phyloP scores from a whole-genome alignment of 148 eudicot genomes.

The Heliosperma pusillum region DNA sequence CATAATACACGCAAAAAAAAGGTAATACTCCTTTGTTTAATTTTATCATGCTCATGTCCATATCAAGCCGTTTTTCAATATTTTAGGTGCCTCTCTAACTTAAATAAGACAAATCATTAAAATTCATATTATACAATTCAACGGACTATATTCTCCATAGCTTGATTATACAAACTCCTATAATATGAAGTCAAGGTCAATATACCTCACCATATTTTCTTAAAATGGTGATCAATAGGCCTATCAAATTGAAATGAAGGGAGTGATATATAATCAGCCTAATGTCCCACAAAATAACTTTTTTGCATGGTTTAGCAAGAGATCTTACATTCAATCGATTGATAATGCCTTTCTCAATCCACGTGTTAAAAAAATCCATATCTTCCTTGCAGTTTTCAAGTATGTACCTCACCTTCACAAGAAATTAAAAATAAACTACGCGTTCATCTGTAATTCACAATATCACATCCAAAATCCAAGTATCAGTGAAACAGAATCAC shows the following conservation, averaged over 20 bases:
- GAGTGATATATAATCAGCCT: no score
- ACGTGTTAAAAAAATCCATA: slow-evolving; percentile 93
- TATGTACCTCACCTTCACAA: slow-evolving; percentile 69
- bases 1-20: background rate
- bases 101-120: no score
- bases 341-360: slow-evolving; percentile 98
- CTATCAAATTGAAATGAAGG: no score
- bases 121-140: no score
- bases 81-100: no score
- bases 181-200: no score
- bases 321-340: slow-evolving; percentile 67
- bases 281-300: background rate
- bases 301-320: slow-evolving; percentile 6
- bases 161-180: no score
- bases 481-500: background rate
- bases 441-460: background rate
- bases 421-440: slow-evolving; percentile 2
- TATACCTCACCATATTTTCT: no score
- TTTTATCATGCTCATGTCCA: no score
- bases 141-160: no score
- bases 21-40: background rate
- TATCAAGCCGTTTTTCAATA: no score
- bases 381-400: slow-evolving; percentile 98
- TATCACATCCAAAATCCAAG: slow-evolving; percentile 7
- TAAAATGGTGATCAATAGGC: no score